phyloP scores from a whole-genome alignment of 768 basidiomycete species.

The Panaeolus papilionaceus region DNA sequence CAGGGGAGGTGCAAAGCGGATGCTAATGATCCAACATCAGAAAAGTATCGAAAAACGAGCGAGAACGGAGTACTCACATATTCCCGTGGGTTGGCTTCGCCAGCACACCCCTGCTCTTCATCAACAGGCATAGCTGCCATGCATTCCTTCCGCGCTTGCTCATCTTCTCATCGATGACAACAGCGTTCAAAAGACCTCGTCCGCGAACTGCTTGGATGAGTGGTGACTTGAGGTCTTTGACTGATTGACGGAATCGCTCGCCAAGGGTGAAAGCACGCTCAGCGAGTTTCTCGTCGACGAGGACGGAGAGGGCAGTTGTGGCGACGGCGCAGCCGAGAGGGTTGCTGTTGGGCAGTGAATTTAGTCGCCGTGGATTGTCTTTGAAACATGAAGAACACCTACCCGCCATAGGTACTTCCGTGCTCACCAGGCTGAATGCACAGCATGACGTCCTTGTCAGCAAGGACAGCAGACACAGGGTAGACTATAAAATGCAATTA shows the following conservation, averaged over 20 bases:
- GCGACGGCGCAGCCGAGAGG: constrained; percentile 97
- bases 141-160: constrained; percentile 83
- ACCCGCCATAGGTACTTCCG: constrained; percentile 96
- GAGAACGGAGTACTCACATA: constrained; percentile 62
- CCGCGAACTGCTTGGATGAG: constrained; percentile 84
- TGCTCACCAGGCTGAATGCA: constrained; percentile 96
- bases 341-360: constrained; percentile 56
- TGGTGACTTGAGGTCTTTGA: constrained; percentile 68
- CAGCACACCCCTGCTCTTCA: constrained; percentile 90
- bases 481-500: constrained; percentile 61
- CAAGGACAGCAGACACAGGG: constrained; percentile 94
- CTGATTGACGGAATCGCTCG: constrained; percentile 73
- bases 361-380: too few species aligned
- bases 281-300: constrained; percentile 84
- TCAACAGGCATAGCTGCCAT: constrained; percentile 93
- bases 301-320: constrained; percentile 90
- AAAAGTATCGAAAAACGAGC: background rate
- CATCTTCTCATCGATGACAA: constrained; percentile 88
- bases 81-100: constrained; percentile 97
- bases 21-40: constrained; percentile 49
- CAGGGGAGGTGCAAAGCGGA: constrained; percentile 95
- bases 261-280: constrained; percentile 84
- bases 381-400: constrained; percentile 29
- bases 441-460: constrained; percentile 91
- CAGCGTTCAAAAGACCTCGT: constrained; percentile 88